phyloP scores from a whole-genome alignment of 352 stramenopile species.

The Phytophthora melonis region DNA sequence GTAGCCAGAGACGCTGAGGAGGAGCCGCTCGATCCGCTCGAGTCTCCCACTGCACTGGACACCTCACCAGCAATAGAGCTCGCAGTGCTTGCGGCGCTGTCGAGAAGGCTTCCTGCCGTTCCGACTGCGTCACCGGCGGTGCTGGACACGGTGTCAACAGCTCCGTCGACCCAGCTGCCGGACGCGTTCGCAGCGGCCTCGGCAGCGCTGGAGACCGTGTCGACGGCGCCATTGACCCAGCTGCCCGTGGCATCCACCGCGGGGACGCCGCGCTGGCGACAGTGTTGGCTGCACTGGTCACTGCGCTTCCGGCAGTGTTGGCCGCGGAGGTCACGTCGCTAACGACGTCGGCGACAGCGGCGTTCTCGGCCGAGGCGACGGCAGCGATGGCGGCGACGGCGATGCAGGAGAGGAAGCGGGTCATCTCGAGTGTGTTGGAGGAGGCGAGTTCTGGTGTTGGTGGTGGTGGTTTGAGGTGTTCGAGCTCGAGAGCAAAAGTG shows the following conservation, averaged over 20 bases:
- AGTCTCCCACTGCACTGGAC: conserved; percentile 20
- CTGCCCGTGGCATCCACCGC: conserved; percentile 24
- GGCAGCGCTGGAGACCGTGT: conserved; percentile 28
- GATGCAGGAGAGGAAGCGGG: conserved; percentile 30
- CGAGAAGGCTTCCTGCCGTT: conserved; percentile 15
- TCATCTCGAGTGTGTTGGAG: conserved; percentile 27
- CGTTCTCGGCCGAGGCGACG: conserved; percentile 12
- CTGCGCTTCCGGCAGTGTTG: conserved; percentile 21
- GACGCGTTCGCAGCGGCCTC: conserved; percentile 20
- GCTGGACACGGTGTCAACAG: conserved; percentile 22
- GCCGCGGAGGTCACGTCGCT: conserved; percentile 22
- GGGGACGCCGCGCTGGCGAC: conserved; percentile 16
- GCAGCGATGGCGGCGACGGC: conserved; percentile 19
- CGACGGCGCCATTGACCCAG: conserved; percentile 20
- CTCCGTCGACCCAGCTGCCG: conserved; percentile 30
- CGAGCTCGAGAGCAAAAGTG: conserved; percentile 25
- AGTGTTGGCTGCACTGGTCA: conserved; percentile 11
- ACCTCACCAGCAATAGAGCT: conserved; percentile 27
- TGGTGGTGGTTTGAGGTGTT: conserved; percentile 13
- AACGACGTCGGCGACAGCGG: conserved; percentile 11
- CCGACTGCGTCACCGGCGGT: background rate
- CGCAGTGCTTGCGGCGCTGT: conserved; percentile 19
- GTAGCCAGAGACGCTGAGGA: conserved; percentile 23
- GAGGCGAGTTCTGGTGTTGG: background rate
- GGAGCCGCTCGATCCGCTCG: conserved; percentile 12